Percentiles rank a stretch among this genome's conserved stretches.
Conservation (phyloP, 2,329 filamentous ascomycete species). For the Hymenoscyphus linearis region DNA sequence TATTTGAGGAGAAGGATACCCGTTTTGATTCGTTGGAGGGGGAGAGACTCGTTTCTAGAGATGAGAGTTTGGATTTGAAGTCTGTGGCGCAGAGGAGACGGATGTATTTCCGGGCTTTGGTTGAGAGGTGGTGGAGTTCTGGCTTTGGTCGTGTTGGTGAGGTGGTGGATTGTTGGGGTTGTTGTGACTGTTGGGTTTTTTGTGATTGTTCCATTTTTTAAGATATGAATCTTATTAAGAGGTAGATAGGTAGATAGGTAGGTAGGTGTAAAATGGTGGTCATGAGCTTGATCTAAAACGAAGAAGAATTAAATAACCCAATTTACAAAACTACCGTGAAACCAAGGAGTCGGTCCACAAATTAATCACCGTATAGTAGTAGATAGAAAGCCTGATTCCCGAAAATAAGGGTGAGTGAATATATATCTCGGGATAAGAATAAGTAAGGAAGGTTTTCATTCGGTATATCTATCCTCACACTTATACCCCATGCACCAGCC, state of each 20-base stretch:
- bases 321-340: too few relatives aligned
- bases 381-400: background rate
- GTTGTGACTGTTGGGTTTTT: background rate
- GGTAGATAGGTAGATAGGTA: too few relatives aligned
- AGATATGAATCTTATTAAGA: too few relatives aligned
- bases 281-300: too few relatives aligned
- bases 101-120: background rate
- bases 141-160: too few relatives aligned
- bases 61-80: background rate
- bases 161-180: background rate
- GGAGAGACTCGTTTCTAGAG: too few relatives aligned
- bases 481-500: too few relatives aligned
- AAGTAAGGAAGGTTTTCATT: background rate
- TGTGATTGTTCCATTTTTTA: background rate
- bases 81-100: background rate
- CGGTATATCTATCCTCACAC: too few relatives aligned
- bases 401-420: background rate
- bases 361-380: background rate
- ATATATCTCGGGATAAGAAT: background rate
- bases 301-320: too few relatives aligned
- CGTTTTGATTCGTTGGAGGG: background rate
- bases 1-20: background rate
- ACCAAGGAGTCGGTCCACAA: too few relatives aligned
- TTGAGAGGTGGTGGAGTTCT: background rate
- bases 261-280: too few relatives aligned